Evolutionary conservation across 2,329 filamentous ascomycete genomes (phyloP).

Genomic region (Fusarium sambucinum): DNA sequence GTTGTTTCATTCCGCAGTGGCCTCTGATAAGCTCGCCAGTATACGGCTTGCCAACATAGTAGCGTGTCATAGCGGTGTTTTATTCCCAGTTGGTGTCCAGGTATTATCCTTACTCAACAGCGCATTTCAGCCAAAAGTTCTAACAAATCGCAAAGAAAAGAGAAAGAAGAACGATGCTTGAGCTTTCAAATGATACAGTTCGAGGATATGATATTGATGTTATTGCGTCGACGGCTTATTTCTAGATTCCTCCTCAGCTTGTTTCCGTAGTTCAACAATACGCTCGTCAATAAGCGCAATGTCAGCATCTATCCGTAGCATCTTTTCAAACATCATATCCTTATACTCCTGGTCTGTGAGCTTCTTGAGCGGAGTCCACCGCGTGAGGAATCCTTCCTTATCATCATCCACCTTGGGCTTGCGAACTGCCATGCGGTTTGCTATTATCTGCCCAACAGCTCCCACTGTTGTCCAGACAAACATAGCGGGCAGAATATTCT

Average conservation of each 20-base stretch:
- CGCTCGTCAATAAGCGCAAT: conserved; percentile 83
- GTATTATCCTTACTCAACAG: not conserved
- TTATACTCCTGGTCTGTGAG: conserved; percentile 80
- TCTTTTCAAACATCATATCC: conserved; percentile 76
- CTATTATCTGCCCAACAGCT: conserved; percentile 55
- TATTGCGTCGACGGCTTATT: conserved; percentile 22
- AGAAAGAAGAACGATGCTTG: too few species aligned
- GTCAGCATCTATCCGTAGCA: conserved; percentile 78
- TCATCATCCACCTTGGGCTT: conserved; percentile 54
- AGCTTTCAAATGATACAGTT: not conserved
- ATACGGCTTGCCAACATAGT: not conserved
- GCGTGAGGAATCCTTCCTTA: conserved; percentile 64
- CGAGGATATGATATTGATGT: not conserved
- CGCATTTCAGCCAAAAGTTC: not conserved
- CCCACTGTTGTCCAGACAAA: conserved; percentile 61
- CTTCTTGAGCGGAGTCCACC: conserved; percentile 77
- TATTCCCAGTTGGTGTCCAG: conserved; percentile 1
- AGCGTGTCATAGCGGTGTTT: conserved; percentile 18
- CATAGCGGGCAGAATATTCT: conserved; percentile 65
- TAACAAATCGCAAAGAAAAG: too few species aligned
- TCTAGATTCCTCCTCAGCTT: conserved; percentile 20
- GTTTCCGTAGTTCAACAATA: conserved; percentile 62
- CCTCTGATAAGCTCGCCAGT: conserved; percentile 6
- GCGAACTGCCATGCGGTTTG: conserved; percentile 49
- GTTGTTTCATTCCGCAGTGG: conserved; percentile 40